phyloP scores from a whole-genome alignment of 257 asterid species.

The Lithospermum erythrorhizon region DNA sequence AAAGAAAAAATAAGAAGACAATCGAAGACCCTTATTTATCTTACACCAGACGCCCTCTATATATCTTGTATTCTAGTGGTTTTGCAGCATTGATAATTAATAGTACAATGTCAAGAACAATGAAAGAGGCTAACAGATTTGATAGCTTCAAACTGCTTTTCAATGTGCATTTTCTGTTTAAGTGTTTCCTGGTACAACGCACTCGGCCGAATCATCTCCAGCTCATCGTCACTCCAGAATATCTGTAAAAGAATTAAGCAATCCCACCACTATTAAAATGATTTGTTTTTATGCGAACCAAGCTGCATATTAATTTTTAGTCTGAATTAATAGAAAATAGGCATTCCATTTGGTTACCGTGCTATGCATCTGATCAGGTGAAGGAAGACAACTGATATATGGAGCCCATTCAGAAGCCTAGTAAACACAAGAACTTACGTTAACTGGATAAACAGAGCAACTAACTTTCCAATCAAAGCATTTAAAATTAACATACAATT shows the following conservation, averaged over 20 bases:
- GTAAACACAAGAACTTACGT: not conserved
- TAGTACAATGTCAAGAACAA: not conserved
- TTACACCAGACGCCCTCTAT: too few species aligned
- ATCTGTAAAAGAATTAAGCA: constrained; percentile 24
- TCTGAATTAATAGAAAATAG: not conserved
- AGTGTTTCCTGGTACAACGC: constrained; percentile 49
- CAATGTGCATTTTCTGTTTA: constrained; percentile 40
- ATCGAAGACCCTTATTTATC: too few species aligned
- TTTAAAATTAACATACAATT: too few species aligned
- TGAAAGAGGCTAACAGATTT: constrained; percentile 23
- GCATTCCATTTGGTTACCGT: constrained; percentile 21
- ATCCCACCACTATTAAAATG: not conserved
- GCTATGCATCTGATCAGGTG: constrained; percentile 47
- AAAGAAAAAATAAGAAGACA: too few species aligned
- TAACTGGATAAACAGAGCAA: not conserved
- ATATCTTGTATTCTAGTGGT: too few species aligned
- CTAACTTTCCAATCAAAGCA: not conserved
- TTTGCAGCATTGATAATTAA: too few species aligned
- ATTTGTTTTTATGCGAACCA: not conserved
- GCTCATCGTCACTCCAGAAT: constrained; percentile 63
- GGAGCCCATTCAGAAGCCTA: constrained; percentile 68
- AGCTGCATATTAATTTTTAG: not conserved
- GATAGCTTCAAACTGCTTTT: constrained; percentile 40
- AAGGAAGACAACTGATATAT: constrained; percentile 52
- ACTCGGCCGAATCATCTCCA: constrained; percentile 55